phyloP scores from a whole-genome alignment of 106 monocot genomes.

The Dendrobium catenatum region DNA sequence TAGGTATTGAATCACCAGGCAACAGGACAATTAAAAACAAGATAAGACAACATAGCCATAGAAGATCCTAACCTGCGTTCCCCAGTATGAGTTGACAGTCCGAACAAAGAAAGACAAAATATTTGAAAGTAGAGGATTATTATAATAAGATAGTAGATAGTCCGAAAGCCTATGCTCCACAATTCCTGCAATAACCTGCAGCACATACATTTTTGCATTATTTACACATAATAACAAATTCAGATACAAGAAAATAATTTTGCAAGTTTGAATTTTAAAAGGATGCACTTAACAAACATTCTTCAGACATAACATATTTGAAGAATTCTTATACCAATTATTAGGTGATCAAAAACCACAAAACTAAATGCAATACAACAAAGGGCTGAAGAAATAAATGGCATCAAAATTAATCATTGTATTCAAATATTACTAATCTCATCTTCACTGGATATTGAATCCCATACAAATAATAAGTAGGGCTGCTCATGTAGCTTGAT shows the following conservation, averaged over 20 bases:
- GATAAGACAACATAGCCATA: not conserved
- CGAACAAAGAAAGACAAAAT: slow-evolving; percentile 75
- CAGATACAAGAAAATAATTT: not conserved
- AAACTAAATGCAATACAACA: not conserved
- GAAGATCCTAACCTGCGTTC: slow-evolving; percentile 70
- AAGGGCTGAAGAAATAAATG: not conserved
- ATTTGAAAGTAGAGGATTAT: slow-evolving; percentile 63
- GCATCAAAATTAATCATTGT: not conserved
- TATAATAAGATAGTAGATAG: slow-evolving; percentile 48
- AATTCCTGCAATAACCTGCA: slow-evolving; percentile 82
- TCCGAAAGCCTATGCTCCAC: slow-evolving; percentile 87
- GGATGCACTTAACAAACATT: not conserved
- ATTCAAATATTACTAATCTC: not conserved
- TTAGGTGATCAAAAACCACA: not conserved
- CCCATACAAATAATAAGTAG: not conserved
- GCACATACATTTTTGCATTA: not conserved
- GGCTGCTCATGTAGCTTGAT: not conserved
- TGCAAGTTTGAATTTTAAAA: not conserved
- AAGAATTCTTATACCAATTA: not conserved
- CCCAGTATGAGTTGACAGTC: slow-evolving; percentile 95
- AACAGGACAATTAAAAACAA: not conserved
- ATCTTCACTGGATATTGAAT: not conserved
- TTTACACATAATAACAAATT: not conserved
- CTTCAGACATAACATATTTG: not conserved
- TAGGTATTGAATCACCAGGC: not conserved